Evolutionary conservation across 2,329 filamentous ascomycete species (phyloP), one percentile per base, ranked within the genome.

Genomic region (Diaporthe longicolla): DNA sequence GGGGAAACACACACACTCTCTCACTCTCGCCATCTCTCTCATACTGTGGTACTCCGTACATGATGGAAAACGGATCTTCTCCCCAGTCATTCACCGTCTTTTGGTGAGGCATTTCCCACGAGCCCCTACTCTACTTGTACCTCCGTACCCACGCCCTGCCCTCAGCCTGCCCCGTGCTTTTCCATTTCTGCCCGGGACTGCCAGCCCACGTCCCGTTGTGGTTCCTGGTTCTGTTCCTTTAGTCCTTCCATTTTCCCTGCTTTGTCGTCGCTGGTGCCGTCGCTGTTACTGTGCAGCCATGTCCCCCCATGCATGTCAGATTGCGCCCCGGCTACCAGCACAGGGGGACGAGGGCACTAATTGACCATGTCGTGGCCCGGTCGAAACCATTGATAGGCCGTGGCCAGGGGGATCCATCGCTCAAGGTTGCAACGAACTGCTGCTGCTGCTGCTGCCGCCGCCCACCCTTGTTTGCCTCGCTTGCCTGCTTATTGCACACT

Each of bases 341-440:
- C 52, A 50, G 19, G 69, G 69, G 19, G 35, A 69, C 48, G 37
- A 40, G n/a, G 52, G 29, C 48, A 43, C 40, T 43, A 43, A 43
- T 19, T 17, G 40, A 17, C 58, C 52, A 68, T 37, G 48, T 68
- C 63, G 63, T 68, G 63, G 48, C 45, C 48, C 48, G 8, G 10
- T 48, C n/a, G 45, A 48, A 48, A 21, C 19, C 8, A 37, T 40
- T 70, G 65, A 71, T 69, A 73, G 45, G 72, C 54, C 29, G 29
- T 48, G 21, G 43, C 43, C 43, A 48, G 61, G 71, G 55, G 65
- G 5, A 9, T 5, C 17, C 13, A 11, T 35, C 32, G 24, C 37
- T 45, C 72, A 57, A 70, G 72, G 70, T 74, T 40, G 73, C 73
- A 74, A 52, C 40, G 69, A 72, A 63, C 70, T 71, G 70, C 70